These are phyloP conservation scores for Blastocystis sp. DNA, from an alignment of 352 stramenopile species.

Conservation along the genomic window DNA sequence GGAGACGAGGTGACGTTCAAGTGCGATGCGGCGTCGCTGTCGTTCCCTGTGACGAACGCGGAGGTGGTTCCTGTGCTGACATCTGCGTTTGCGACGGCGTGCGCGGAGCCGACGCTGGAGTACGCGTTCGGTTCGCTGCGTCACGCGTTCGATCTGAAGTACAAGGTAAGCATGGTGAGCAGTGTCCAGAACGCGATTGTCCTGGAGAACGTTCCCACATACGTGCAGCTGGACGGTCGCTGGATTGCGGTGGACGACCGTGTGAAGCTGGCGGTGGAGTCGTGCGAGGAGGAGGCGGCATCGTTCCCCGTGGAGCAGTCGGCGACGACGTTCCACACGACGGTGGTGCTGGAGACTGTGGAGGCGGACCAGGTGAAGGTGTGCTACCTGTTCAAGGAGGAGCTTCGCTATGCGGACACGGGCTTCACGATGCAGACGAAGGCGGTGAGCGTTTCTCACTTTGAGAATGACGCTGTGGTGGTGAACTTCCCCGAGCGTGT, in stretches of 20 bases:
- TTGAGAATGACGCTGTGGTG: slow-evolving; percentile 28
- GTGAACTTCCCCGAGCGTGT: neutral
- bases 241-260: neutral
- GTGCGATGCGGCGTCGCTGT: neutral
- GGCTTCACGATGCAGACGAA: neutral
- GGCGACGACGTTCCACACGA: neutral
- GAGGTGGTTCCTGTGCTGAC: neutral
- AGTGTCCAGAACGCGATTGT: neutral
- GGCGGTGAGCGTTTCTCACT: neutral
- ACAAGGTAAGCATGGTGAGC: neutral
- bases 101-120: neutral
- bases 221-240: neutral
- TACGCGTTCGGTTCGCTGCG: slow-evolving; percentile 9
- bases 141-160: neutral
- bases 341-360: neutral
- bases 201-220: neutral
- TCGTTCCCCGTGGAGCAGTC: neutral
- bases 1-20: slow-evolving; percentile 11
- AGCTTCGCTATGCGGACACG: neutral
- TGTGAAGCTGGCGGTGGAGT: neutral
- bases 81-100: neutral
- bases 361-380: neutral
- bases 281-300: neutral
- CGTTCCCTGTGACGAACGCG: neutral
- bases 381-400: slow-evolving; percentile 30